Evolutionary conservation across 345 rosid species (phyloP).

Genomic region (Angophora floribunda): DNA sequence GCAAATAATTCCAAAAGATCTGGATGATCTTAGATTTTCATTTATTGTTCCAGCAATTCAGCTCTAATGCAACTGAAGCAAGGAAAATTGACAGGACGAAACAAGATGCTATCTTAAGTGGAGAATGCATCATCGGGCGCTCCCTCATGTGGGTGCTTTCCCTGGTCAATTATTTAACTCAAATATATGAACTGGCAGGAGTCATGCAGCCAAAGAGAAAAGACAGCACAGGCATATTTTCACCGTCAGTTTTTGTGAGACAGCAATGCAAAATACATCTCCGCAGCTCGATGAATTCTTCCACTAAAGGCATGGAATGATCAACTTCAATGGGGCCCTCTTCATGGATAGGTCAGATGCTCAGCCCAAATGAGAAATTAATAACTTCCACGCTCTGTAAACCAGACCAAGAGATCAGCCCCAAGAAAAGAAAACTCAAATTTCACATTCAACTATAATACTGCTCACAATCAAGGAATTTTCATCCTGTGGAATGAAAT

Average conservation of each 20-base stretch:
- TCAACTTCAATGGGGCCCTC: neutral
- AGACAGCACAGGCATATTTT: neutral
- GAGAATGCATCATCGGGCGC: neutral
- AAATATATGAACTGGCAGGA: neutral
- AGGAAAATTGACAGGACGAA: neutral
- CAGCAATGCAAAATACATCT: neutral
- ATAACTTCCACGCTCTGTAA: neutral
- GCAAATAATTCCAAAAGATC: neutral
- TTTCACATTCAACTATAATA: neutral
- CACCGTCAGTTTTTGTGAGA: neutral
- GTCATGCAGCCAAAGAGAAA: neutral
- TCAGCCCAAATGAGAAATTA: neutral
- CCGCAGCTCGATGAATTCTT: neutral
- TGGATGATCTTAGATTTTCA: neutral
- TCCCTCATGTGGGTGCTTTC: neutral
- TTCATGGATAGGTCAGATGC: neutral
- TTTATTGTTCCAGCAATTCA: neutral
- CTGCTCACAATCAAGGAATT: neutral
- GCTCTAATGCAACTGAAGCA: neutral
- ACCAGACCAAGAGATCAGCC: neutral
- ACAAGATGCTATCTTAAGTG: neutral
- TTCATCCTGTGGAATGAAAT: neutral
- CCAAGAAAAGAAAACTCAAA: neutral
- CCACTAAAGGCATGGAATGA: neutral
- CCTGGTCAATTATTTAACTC: neutral